Base-by-base conservation (phyloP, 208 protist species). In the Leishmania braziliensis region DNA sequence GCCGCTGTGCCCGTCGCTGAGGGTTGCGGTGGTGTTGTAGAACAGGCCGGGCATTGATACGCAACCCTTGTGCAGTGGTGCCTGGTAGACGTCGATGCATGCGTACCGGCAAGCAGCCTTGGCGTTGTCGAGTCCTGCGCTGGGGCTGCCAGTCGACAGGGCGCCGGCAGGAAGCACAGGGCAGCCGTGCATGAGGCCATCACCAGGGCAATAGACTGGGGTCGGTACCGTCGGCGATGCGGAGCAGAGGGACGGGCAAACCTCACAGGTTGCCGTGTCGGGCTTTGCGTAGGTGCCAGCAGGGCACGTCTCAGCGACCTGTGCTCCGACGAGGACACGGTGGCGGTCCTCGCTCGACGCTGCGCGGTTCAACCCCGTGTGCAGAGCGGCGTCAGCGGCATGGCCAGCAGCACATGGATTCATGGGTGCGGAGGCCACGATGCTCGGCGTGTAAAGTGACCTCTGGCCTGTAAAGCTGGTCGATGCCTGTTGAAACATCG, bases 121-220 rank as follows among this genome's bases (percentile, higher is more conserved):
- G 23, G 73, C 39, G 5, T 43, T 39, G 16, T 46, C 62, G 26
- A 79, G 72, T 9, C 71, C 82, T 18, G 53, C 53, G 65, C 20
- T 75, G 54, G 54, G 68, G 54, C 65, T 77, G 12, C 77, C 82
- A 33, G 73, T 56, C 54, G 71, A 69, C 53, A 75, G 46, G 14
- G 82, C 77, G 43, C 69, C 82, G 1, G 36, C 53, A 4, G 82
- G 77, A 36, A 76, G 65, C 14, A 53, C 43, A 5, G 82, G 82
- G 63, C 82, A 85, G 51, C 77, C 82, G 70, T 85, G 82, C 72
- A 85, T 46, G n/a, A 85, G 77, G 20, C 82, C 82, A 36, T 85
- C 82, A 26, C 82, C 82, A 16, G 82, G 82, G 56, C 82, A 85
- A 51, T 79, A 85, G 48, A 85, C 62, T 18, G 82, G 82, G 12